Percentiles rank a stretch among this genome's conserved stretches.
phyloP scores from a whole-genome alignment of 176 grass and related monocot genomes.

The Oryza australiensis region DNA sequence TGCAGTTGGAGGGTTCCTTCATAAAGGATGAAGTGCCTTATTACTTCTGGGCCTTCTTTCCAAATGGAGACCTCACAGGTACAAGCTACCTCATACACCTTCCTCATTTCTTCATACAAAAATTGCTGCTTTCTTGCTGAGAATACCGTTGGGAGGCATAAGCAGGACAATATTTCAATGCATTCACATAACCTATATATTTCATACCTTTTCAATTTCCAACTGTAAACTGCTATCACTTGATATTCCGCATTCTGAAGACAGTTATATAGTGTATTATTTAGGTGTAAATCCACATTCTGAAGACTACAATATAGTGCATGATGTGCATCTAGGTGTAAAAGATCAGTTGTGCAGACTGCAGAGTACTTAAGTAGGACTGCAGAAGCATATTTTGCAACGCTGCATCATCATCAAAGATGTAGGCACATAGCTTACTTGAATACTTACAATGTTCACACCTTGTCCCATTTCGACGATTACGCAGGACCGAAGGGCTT shows the following conservation, averaged over 20 bases:
- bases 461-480: background rate
- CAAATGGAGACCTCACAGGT: slow-evolving; percentile 75
- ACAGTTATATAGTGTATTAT: background rate
- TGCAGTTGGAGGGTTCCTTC: slow-evolving; percentile 91
- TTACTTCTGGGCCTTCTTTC: slow-evolving; percentile 95
- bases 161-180: background rate
- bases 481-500: slow-evolving; percentile 91
- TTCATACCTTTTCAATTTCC: background rate
- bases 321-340: background rate
- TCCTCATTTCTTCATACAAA: background rate
- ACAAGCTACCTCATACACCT: slow-evolving; percentile 17
- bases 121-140: slow-evolving; percentile 1
- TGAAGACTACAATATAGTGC: background rate
- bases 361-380: no score
- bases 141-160: background rate
- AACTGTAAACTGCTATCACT: background rate
- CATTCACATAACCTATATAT: background rate
- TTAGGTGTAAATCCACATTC: background rate
- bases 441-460: background rate
- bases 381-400: background rate
- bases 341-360: background rate
- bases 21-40: slow-evolving; percentile 66
- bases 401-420: background rate
- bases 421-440: background rate
- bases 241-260: background rate